A percentile compares a stretch with the other conserved stretches of the same genome.
These are phyloP conservation scores for Heimioporus sp. DNA, from an alignment of 768 basidiomycete species.

Conservation along the genomic window DNA sequence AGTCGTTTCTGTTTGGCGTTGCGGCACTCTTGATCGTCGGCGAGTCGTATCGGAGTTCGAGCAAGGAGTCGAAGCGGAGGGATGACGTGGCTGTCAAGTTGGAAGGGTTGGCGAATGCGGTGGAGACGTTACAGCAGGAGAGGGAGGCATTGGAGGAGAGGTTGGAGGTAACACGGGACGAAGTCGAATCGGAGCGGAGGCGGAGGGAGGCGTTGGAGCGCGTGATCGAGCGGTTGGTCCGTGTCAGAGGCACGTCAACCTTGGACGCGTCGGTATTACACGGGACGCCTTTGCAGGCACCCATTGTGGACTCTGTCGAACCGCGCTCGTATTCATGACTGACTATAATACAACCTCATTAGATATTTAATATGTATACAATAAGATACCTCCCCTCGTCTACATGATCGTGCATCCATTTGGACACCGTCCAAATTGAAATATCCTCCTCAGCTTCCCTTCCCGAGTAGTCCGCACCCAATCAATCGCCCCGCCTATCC, in stretches of 20 bases:
- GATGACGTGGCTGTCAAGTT: conserved; percentile 71
- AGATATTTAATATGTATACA: conserved; percentile 2
- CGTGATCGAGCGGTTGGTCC: conserved; percentile 67
- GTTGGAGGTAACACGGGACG: conserved; percentile 45
- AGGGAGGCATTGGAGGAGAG: conserved; percentile 42
- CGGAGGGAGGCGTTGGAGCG: conserved; percentile 64
- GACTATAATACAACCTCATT: too few species aligned
- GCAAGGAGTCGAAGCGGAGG: conserved; percentile 66
- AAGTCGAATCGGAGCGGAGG: conserved; percentile 25
- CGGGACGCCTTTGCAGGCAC: conserved; percentile 51
- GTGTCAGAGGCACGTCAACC: conserved; percentile 33
- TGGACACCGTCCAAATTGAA: conserved; percentile 1
- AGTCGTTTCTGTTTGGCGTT: conserved; percentile 80
- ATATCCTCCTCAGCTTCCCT: conserved; percentile 13
- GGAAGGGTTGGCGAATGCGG: conserved; percentile 48
- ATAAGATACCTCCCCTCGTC: conserved; percentile 7
- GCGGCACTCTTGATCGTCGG: conserved; percentile 72
- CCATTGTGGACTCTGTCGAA: conserved; percentile 10
- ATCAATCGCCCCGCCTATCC: conserved; percentile 41
- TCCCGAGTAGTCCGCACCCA: conserved; percentile 2
- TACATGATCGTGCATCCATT: conserved; percentile 27
- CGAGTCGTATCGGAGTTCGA: conserved; percentile 73
- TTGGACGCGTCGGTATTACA: conserved; percentile 42
- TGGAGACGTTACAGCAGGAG: conserved; percentile 45
- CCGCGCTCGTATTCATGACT: too few species aligned